These are phyloP conservation scores for Triticum turgidum DNA, from an alignment of 176 grass and related monocot species.

Conservation along the genomic window DNA sequence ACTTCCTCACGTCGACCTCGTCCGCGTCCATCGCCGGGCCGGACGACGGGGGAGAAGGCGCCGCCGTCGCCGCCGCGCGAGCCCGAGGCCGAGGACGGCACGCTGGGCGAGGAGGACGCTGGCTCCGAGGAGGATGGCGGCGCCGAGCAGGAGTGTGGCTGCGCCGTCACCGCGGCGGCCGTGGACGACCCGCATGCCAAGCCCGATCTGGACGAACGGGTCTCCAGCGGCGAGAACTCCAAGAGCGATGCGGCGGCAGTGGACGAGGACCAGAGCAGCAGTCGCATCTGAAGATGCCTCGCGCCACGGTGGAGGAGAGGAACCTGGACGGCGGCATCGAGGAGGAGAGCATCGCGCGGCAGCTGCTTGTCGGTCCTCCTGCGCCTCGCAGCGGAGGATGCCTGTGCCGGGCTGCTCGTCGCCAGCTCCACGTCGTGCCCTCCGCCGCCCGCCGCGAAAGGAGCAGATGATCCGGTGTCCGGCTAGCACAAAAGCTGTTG, in stretches of 20 bases:
- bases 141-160: slow-evolving; percentile 16
- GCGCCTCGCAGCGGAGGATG: slow-evolving; percentile 34
- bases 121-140: not conserved
- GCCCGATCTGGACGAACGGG: slow-evolving; percentile 8
- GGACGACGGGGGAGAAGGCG: not conserved
- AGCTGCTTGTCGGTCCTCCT: slow-evolving; percentile 22
- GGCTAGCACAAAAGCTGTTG: too few species aligned
- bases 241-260: not conserved
- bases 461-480: too few species aligned
- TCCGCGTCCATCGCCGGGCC: slow-evolving; percentile 19
- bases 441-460: too few species aligned
- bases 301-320: slow-evolving; percentile 48
- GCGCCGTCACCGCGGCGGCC: not conserved
- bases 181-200: slow-evolving; percentile 34
- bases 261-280: slow-evolving; percentile 12
- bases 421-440: not conserved
- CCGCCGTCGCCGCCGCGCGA: slow-evolving; percentile 8
- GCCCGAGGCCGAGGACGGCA: not conserved
- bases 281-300: not conserved
- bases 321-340: slow-evolving; percentile 46
- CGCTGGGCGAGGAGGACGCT: not conserved
- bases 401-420: slow-evolving; percentile 33
- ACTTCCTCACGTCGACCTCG: slow-evolving; percentile 65
- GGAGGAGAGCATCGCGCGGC: slow-evolving; percentile 54
- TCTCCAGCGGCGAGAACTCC: not conserved